Evolutionary conservation across 192 early-diverging fungal species (phyloP), one percentile per base, ranked within the genome.

Genomic region (Irineochytrium annulatum): DNA sequence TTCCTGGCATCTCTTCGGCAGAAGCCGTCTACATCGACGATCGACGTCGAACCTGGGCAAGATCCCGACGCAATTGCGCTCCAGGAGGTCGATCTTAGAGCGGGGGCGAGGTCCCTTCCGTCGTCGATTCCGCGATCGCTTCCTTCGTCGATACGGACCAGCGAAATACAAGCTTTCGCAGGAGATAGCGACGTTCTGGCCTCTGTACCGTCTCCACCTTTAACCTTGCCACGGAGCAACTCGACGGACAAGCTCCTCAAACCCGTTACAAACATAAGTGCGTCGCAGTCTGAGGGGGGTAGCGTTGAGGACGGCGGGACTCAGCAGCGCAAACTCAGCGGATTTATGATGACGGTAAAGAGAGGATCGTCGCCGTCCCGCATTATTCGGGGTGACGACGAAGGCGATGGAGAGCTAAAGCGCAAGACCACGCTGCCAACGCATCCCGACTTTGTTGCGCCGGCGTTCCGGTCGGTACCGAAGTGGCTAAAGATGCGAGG

Each of bases 381-480:
- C 37, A 41, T n/a, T 13, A 13, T 41, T 41, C 16, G 13, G 8
- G 41, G 27, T 5, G 62, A 53, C 29, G 14, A 30, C 24, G 33
- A 19, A 6, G 22, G 22, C 39, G 3, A 30, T 16, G 32, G n/a
- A 8, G 52, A 37, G 13, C 30, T 35, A 6, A 11, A 37, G 32
- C 35, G 71, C 8, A 44, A 48, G 34, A 24, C 56, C 31, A 74
- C 73, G n/a, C 53, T 77, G 19, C 74, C 74, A 16, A 61, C 53
- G 13, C 56, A 79, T 63, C 65, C 67, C 0, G 37, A 74, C 4
- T 79, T 70, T 67, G 62, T 74, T 11, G 53, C 62, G 3, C 68
- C 71, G 4, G 60, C 74, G 8, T 79, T 79, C 57, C 27, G 63
- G 26, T 59, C 70, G 20, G 67, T 79, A 13, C 77, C 77, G 34